Percentiles rank a stretch among this genome's conserved stretches.
phyloP scores from a whole-genome alignment of 164 flowering plant genomes.

The Magnolia kwangsiensis region DNA sequence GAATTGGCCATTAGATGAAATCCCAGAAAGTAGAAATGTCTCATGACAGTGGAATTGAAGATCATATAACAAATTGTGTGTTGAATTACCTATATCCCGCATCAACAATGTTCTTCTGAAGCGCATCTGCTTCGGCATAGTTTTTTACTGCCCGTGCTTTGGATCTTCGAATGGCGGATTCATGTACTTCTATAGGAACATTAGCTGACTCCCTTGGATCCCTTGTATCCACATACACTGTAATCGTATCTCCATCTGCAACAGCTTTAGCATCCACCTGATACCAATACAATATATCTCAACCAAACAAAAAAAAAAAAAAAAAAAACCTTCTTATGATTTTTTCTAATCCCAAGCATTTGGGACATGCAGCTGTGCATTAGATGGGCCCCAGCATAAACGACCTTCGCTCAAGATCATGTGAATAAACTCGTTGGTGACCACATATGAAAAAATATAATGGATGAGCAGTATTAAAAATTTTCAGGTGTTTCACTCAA shows the following conservation, averaged over 20 bases:
- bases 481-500: neutral
- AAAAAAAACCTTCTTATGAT: neutral
- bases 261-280: constrained; percentile 81
- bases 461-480: no score
- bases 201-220: constrained; percentile 59
- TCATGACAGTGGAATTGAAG: no score
- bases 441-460: no score
- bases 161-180: constrained; percentile 48
- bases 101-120: constrained; percentile 54
- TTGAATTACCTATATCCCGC: constrained; percentile 59
- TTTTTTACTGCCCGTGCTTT: constrained; percentile 56
- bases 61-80: neutral
- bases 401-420: neutral
- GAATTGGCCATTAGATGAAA: no score
- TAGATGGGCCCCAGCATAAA: no score
- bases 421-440: neutral
- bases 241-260: constrained; percentile 82
- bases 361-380: no score
- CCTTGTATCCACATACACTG: constrained; percentile 64
- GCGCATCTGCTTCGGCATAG: constrained; percentile 60
- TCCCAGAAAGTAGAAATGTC: no score
- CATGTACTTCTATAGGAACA: constrained; percentile 53
- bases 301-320: no score
- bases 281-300: neutral
- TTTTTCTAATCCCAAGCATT: neutral